Evolutionary conservation across 2,329 filamentous ascomycete genomes (phyloP), one percentile per base, ranked within the genome.

Genomic region (Westerdykella ornata): DNA sequence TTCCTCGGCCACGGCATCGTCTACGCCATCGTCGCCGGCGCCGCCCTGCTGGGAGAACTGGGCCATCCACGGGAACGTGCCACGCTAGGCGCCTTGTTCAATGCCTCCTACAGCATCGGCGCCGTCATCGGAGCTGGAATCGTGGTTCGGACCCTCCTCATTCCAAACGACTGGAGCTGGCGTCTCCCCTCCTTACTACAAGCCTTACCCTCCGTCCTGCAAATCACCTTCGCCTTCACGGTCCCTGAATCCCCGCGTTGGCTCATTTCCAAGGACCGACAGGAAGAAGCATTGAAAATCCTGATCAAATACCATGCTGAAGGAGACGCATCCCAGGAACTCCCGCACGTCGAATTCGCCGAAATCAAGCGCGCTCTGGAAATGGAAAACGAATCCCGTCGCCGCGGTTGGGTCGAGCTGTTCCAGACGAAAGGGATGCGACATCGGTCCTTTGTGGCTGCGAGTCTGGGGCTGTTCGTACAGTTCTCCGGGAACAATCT

Each of bases 21-120:
- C 35, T 68, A 83, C 42, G 71, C 79, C 0, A 80, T 83, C 52
- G 78, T 82, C 66, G 72, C 74, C 3, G 81, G 80, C 6, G 80
- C 80, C 2, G 70, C 83, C 39, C 71, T 84, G 7, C 71, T 84
- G 2, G 78, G 77, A 4, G 81, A 84, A 66, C 75, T 84, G 38
- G 78, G 76, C 54, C 81, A 84, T 53, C 80, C 81, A 4, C 81
- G 84, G 56, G 80, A 85, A 59, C 78, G 81, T 47, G 78, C 75
- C 4, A 77, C 76, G 8, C 70, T 84, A 14, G 83, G 80, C 0
- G 72, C 79, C n/a, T 73, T 84, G 47, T 84, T 84, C 66, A 84
- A 84, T 60, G 82, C 78, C 46, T 68, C 83, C 43, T 85, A 78
- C 74, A 81, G 82, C 52, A 60, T 80, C 37, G 79, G 78, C 12